Evolutionary conservation across 148 eudicot species (phyloP), one percentile per base, ranked within the genome.

Genomic region (Spergularia bocconei): DNA sequence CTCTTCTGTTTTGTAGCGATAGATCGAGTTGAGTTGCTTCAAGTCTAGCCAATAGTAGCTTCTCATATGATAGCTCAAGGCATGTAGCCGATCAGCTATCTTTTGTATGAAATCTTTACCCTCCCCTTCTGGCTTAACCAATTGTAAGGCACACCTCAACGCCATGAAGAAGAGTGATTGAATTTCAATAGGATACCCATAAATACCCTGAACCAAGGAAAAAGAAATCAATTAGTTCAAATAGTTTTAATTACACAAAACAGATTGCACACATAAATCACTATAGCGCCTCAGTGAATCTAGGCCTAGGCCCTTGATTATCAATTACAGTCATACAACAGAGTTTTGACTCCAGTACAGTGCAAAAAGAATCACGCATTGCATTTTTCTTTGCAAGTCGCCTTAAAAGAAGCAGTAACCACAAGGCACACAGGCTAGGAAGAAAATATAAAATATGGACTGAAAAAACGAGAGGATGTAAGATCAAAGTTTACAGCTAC

Each of bases 11-110:
- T 85, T 87, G 68, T 71, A 87, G 55, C 90, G 86, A 61, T 87
- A 87, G 14, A 87, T 87, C 56, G 71, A 80, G 74, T 87, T 87
- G 50, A 87, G 90, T n/a, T 87, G 85, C 79, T 81, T 87, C 67
- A 83, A 63, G 71, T 87, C 90, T 6, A 87, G 77, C 90, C 90
- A 87, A 67, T 79, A 87, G 79, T 87, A 85, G 66, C 59, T 87
- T 75, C 90, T 77, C 90, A 87, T 87, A 70, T 87, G 90, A 78
- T 70, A 87, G 82, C 86, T 85, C 74, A 87, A 85, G 7, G 90
- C 88, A 17, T 87, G 88, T 54, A 87, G 90, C 12, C 88, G 80
- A 60, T 83, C 86, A 14, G 62, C 78, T 74, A 87, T 83, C 70
- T 77, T 75, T 29, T 82, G 82, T 39, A 83, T 79, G 48, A 86